Percentiles rank a stretch among this genome's conserved stretches.
These are phyloP conservation scores for Fusarium equiseti DNA, from an alignment of 2,329 filamentous ascomycete species.

Conservation along the genomic window DNA sequence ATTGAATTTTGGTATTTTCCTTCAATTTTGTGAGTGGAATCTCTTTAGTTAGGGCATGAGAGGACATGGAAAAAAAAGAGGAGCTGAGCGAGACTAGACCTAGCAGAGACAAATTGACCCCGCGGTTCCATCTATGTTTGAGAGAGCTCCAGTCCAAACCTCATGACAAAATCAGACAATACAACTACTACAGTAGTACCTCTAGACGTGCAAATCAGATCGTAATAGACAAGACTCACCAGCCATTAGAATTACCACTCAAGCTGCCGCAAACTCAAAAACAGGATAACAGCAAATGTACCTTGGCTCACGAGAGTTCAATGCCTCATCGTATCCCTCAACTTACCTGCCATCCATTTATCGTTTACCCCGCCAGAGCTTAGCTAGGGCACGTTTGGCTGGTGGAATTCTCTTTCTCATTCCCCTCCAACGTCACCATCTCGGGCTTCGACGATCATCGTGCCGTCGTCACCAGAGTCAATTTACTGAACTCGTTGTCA, in stretches of 20 bases:
- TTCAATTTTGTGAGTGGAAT: slow-evolving; percentile 35
- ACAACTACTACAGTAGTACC: background rate
- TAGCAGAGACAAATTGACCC: slow-evolving; percentile 15
- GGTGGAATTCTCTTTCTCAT: slow-evolving; percentile 16
- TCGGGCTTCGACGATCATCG: background rate
- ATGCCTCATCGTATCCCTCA: background rate
- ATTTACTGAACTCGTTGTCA: background rate
- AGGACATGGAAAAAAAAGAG: background rate
- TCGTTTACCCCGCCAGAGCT: slow-evolving; percentile 41
- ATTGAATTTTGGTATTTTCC: slow-evolving; percentile 16
- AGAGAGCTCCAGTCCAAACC: slow-evolving; percentile 5
- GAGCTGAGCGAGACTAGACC: background rate
- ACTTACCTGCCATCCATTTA: slow-evolving; percentile 7
- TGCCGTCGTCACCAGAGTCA: background rate
- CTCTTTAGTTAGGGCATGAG: slow-evolving; percentile 42
- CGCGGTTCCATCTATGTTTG: slow-evolving; percentile 10
- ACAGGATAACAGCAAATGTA: background rate
- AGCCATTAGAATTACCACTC: background rate
- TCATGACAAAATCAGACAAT: background rate
- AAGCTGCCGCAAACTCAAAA: slow-evolving; percentile 14
- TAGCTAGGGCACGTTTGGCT: slow-evolving; percentile 14
- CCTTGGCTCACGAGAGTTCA: background rate
- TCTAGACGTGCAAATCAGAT: background rate
- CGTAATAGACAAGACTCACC: background rate
- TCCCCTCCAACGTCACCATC: slow-evolving; percentile 15